Conservation (phyloP, 306 rosid species). For the Pueraria montana region DNA sequence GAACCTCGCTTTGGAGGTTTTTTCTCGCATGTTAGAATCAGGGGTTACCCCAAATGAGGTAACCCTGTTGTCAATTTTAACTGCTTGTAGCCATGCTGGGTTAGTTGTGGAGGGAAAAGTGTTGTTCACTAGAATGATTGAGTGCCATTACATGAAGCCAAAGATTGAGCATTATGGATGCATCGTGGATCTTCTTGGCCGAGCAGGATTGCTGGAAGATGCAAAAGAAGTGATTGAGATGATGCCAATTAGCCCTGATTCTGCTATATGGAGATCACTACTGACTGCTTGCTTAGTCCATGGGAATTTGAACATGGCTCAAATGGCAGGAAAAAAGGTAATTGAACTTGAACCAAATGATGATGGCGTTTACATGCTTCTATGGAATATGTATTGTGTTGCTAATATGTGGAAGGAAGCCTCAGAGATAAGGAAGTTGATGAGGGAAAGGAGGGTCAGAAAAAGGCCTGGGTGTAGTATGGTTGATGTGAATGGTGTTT, state of each 20-base stretch:
- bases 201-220: conserved; percentile 43
- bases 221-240: conserved; percentile 39
- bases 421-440: conserved; percentile 37
- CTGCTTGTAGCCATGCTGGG: conserved; percentile 46
- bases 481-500: conserved; percentile 41
- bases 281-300: conserved; percentile 42
- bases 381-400: conserved; percentile 40
- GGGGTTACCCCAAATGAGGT: conserved; percentile 41
- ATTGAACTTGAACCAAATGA: conserved; percentile 47
- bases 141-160: conserved; percentile 34
- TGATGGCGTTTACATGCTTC: conserved; percentile 44
- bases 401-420: conserved; percentile 50
- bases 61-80: conserved; percentile 39
- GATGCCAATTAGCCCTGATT: conserved; percentile 41
- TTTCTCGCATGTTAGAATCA: conserved; percentile 32
- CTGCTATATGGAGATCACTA: conserved; percentile 46
- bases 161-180: conserved; percentile 47
- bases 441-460: conserved; percentile 29
- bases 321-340: conserved; percentile 43
- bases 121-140: conserved; percentile 40
- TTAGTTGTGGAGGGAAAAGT: conserved; percentile 34
- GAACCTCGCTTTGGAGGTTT: conserved; percentile 40
- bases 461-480: conserved; percentile 42
- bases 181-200: conserved; percentile 36
- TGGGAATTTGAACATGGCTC: conserved; percentile 34